Evolutionary conservation across 495 filamentous ascomycete species (phyloP).

Genomic region (Friedmanniomyces simplex): DNA sequence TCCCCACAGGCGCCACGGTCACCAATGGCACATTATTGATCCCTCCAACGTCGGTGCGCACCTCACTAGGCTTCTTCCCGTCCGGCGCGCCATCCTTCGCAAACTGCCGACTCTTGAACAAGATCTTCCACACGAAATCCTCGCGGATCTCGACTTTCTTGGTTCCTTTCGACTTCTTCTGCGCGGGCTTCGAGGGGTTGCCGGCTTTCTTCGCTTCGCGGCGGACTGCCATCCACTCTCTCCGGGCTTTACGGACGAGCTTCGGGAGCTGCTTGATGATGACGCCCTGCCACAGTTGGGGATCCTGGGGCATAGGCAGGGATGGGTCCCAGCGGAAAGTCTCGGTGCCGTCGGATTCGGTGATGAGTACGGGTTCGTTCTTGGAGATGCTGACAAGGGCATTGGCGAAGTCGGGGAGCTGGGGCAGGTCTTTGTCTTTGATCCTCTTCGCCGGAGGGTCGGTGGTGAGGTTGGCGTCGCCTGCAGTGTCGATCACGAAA

Average conservation of each 20-base stretch:
- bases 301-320: slow-evolving; percentile 16
- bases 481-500: slow-evolving; percentile 8
- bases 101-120: background rate
- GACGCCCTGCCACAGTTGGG: slow-evolving; percentile 16
- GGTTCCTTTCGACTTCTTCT: background rate
- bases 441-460: background rate
- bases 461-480: slow-evolving; percentile 2
- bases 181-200: background rate
- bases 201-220: slow-evolving; percentile 4
- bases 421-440: background rate
- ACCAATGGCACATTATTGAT: background rate
- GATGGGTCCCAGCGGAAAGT: background rate
- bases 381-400: background rate
- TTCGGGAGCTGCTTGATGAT: slow-evolving; percentile 16
- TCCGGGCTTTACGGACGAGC: slow-evolving; percentile 19
- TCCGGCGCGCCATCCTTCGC: background rate
- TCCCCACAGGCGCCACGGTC: background rate
- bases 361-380: slow-evolving; percentile 2
- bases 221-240: slow-evolving; percentile 3
- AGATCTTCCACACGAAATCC: background rate
- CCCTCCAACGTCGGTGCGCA: background rate
- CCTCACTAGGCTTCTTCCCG: background rate
- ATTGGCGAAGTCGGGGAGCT: background rate
- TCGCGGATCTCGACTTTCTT: slow-evolving; percentile 2
- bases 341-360: slow-evolving; percentile 4